Evolutionary conservation across 2,329 filamentous ascomycete species (phyloP), one percentile per base, ranked within the genome.

Genomic region (Pyrenochaeta sp.): DNA sequence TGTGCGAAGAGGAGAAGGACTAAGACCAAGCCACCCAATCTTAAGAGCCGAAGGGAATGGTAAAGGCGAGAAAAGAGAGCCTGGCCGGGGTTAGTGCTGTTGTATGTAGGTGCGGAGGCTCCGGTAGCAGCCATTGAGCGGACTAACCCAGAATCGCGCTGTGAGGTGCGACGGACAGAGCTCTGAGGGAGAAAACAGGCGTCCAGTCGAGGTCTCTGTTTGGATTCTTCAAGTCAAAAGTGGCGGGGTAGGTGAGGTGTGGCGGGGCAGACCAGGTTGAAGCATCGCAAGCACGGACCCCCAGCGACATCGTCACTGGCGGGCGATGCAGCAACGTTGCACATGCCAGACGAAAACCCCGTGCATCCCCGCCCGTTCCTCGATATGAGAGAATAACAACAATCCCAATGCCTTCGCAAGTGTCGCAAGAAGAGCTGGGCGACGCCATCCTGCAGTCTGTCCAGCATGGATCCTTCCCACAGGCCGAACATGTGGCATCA

Each of bases 371-470:
- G 28, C 18, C 18, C 13, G 31, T 14, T n/a, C 24, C 31, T 44
- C 44, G 52, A 54, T 42, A 62, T 63, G 60, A 53, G 28, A 48
- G 24, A 18, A 32, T 21, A 6, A 11, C 48, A 34, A 28, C 53
- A 44, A 34, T 27, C 27, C 28, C 46, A 46, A 71, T 71, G 68
- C 31, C 63, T 36, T 52, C 55, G 38, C 53, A 58, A 48, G 53
- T 61, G 30, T 63, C 65, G 15, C 55, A 65, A 28, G 56, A 70
- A 19, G 61, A 65, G 35, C 69, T 86, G 40, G 82, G 81, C 53
- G 76, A 81, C 48, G 83, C 84, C 4, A 73, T 90, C 28, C 81
- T 90, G 43, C 75, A 83, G 48, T 89, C 86, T 59, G 80, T 87
- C 40, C 71, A 77, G 32, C 69, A 81, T 31, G 79, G 80, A 44